Evolutionary conservation across 768 basidiomycete species (phyloP).

Genomic region (Naganishia vishniacii): DNA sequence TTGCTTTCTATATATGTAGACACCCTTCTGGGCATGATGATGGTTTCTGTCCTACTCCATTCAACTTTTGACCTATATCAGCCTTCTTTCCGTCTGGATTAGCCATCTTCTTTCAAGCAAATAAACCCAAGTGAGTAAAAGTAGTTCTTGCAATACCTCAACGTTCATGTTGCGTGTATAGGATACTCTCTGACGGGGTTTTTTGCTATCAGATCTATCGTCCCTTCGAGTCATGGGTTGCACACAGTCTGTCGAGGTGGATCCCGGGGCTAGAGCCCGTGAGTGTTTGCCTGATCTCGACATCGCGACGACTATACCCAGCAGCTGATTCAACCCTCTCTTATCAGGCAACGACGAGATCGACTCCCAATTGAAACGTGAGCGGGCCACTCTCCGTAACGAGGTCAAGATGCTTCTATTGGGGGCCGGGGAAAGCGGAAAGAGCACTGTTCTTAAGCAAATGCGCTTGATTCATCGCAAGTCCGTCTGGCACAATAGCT

Average conservation of each 20-base stretch:
- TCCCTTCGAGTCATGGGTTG: conserved; percentile 39
- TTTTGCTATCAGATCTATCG: too few species aligned
- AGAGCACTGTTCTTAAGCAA: conserved; percentile 52
- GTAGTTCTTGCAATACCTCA: too few species aligned
- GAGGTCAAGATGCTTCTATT: conserved; percentile 79
- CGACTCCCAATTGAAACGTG: conserved; percentile 45
- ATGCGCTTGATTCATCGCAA: conserved; percentile 49
- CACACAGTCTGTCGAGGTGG: conserved; percentile 42
- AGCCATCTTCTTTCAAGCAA: too few species aligned
- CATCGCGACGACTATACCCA: neutral
- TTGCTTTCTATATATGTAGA: too few species aligned
- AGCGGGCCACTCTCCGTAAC: conserved; percentile 42
- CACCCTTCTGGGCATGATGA: too few species aligned
- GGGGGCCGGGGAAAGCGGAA: conserved; percentile 94
- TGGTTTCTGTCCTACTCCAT: too few species aligned
- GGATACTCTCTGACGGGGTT: too few species aligned
- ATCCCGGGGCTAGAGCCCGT: conserved; percentile 37
- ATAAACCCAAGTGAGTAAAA: too few species aligned
- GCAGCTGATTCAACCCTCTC: neutral
- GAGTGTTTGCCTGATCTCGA: neutral
- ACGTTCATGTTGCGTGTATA: too few species aligned
- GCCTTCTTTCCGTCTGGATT: too few species aligned
- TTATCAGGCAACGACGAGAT: conserved; percentile 46
- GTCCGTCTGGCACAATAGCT: conserved; percentile 32
- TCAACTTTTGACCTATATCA: too few species aligned